phyloP scores from a whole-genome alignment of 352 stramenopile species.

The Phytophthora uliginosa region DNA sequence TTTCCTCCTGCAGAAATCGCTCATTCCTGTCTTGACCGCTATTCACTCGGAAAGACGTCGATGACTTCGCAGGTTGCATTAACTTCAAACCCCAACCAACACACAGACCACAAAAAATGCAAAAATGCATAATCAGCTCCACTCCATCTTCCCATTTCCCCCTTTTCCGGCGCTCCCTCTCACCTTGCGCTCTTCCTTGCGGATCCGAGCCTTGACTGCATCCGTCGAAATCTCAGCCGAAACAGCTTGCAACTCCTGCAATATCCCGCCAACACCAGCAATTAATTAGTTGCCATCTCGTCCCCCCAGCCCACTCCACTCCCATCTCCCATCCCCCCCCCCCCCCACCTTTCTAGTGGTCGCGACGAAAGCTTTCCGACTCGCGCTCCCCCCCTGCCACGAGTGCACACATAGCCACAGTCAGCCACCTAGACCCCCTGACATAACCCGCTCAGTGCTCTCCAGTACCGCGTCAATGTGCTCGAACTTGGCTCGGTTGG shows the following conservation, averaged over 20 bases:
- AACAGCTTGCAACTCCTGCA: slow-evolving; percentile 57
- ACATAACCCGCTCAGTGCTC: neutral
- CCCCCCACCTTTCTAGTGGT: slow-evolving; percentile 53
- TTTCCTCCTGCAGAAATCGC: slow-evolving; percentile 69
- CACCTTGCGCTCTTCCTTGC: slow-evolving; percentile 77
- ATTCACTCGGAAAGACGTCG: slow-evolving; percentile 26
- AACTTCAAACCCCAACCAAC: slow-evolving; percentile 34
- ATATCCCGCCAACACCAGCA: neutral
- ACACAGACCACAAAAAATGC: too few relatives aligned
- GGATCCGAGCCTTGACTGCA: slow-evolving; percentile 62
- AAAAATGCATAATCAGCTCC: neutral
- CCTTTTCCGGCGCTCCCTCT: neutral
- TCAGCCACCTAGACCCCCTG: neutral
- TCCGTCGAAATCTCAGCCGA: slow-evolving; percentile 70
- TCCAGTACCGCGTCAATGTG: slow-evolving; percentile 74
- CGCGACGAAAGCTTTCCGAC: slow-evolving; percentile 77
- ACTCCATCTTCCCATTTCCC: neutral
- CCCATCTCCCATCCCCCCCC: too few relatives aligned
- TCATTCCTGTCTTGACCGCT: slow-evolving; percentile 54
- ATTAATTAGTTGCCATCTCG: neutral
- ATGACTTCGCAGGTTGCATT: slow-evolving; percentile 46
- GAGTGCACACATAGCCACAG: neutral
- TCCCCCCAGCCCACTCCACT: neutral
- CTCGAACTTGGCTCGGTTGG: slow-evolving; percentile 83
- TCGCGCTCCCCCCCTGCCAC: slow-evolving; percentile 62